These are phyloP conservation scores for Elsinoe fawcettii DNA, from an alignment of 2,329 filamentous ascomycete species.

Conservation along the genomic window DNA sequence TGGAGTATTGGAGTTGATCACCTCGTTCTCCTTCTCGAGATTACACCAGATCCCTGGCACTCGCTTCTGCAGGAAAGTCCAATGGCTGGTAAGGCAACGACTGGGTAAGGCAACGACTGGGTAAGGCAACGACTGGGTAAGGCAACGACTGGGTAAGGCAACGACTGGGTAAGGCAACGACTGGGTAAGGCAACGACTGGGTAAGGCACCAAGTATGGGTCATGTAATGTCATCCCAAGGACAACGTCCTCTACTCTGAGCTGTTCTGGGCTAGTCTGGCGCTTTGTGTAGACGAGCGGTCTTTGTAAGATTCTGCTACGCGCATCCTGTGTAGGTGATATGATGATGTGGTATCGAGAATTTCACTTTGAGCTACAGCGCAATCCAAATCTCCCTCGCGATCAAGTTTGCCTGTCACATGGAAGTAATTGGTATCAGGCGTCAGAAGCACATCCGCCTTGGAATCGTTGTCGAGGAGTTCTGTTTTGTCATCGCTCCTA, in stretches of 20 bases:
- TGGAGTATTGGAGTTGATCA: not conserved
- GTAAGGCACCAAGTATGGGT: no score
- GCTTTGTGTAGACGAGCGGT: not conserved
- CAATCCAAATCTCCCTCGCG: not conserved
- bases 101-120: not conserved
- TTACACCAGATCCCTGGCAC: not conserved
- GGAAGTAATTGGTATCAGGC: not conserved
- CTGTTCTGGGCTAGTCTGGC: not conserved
- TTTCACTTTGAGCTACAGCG: not conserved
- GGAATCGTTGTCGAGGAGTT: not conserved
- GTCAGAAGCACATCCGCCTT: not conserved
- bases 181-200: no score
- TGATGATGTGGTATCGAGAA: not conserved
- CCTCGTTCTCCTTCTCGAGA: not conserved
- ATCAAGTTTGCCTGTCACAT: not conserved
- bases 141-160: no score
- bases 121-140: no score
- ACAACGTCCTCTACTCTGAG: not conserved
- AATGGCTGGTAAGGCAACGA: not conserved
- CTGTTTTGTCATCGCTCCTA: not conserved
- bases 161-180: no score
- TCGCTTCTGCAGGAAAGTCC: not conserved
- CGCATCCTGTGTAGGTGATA: not conserved
- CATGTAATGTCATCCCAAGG: no score
- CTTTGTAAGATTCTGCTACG: not conserved